Evolutionary conservation across 2,329 filamentous ascomycete species (phyloP).

Genomic region (Stagonosporopsis rhizophila): DNA sequence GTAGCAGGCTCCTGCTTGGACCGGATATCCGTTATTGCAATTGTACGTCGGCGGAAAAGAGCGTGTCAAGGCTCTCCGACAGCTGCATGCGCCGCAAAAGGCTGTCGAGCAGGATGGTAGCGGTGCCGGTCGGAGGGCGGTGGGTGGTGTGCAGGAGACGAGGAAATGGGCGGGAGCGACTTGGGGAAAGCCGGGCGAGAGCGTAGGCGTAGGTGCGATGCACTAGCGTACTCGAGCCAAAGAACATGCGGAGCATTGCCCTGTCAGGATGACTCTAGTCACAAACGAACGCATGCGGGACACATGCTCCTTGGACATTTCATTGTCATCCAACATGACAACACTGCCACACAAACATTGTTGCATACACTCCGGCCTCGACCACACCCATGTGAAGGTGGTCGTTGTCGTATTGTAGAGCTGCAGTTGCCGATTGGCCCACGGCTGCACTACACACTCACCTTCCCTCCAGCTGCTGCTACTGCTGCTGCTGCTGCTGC

Average conservation of each 20-base stretch:
- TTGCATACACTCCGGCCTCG: neutral
- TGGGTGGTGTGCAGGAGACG: conserved; percentile 7
- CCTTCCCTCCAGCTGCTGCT: neutral
- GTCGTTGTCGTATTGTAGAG: conserved; percentile 3
- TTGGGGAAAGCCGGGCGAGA: conserved; percentile 18
- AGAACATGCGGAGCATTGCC: conserved; percentile 20
- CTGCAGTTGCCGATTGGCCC: conserved; percentile 12
- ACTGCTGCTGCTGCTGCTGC: too few species aligned
- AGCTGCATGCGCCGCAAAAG: neutral
- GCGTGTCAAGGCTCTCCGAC: neutral
- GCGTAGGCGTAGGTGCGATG: conserved; percentile 18
- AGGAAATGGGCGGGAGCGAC: conserved; percentile 19
- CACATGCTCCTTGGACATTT: neutral
- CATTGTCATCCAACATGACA: neutral
- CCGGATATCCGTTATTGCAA: conserved; percentile 16
- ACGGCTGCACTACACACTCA: conserved; percentile 15
- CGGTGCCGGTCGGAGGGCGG: conserved; percentile 3
- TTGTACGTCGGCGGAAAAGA: conserved; percentile 1
- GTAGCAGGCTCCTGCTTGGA: conserved; percentile 31
- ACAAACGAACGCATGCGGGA: conserved; percentile 7
- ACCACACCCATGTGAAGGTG: neutral
- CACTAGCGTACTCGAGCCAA: conserved; percentile 15
- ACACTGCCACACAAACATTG: neutral
- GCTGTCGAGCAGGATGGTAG: conserved; percentile 12
- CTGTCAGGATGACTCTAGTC: conserved; percentile 8